phyloP scores from a whole-genome alignment of 768 basidiomycete species.

The Amanita muscaria region DNA sequence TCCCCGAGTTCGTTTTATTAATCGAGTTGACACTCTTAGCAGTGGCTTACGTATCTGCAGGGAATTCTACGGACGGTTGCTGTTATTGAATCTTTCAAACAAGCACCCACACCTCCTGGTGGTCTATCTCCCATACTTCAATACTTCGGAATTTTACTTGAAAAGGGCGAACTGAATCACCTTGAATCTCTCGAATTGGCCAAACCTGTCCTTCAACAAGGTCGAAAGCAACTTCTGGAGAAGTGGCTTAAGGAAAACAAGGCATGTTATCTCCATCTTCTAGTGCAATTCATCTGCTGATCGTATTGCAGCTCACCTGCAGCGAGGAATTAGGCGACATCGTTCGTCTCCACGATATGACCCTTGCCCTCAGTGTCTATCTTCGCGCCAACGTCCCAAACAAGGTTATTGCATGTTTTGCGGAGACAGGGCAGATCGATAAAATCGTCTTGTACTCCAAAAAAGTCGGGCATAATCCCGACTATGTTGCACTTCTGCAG shows the following conservation, averaged over 20 bases:
- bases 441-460: constrained; percentile 97
- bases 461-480: constrained; percentile 91
- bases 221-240: constrained; percentile 92
- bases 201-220: constrained; percentile 90
- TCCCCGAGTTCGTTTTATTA: constrained; percentile 54
- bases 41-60: constrained; percentile 27
- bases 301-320: constrained; percentile 72
- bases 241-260: constrained; percentile 99
- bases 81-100: constrained; percentile 97
- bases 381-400: constrained; percentile 96
- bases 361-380: constrained; percentile 93
- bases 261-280: constrained; percentile 30
- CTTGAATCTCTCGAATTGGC: constrained; percentile 93
- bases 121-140: constrained; percentile 93
- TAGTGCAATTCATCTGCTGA: background rate
- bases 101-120: constrained; percentile 83
- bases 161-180: constrained; percentile 97
- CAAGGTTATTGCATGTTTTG: constrained; percentile 98
- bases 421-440: constrained; percentile 96
- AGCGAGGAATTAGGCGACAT: constrained; percentile 98
- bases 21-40: background rate
- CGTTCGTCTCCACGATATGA: constrained; percentile 92
- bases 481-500: constrained; percentile 87
- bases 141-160: constrained; percentile 97
- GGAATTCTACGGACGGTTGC: constrained; percentile 91